These are phyloP conservation scores for Chlamydomonas schloesseri DNA, from an alignment of 139 green algal species.

Conservation along the genomic window DNA sequence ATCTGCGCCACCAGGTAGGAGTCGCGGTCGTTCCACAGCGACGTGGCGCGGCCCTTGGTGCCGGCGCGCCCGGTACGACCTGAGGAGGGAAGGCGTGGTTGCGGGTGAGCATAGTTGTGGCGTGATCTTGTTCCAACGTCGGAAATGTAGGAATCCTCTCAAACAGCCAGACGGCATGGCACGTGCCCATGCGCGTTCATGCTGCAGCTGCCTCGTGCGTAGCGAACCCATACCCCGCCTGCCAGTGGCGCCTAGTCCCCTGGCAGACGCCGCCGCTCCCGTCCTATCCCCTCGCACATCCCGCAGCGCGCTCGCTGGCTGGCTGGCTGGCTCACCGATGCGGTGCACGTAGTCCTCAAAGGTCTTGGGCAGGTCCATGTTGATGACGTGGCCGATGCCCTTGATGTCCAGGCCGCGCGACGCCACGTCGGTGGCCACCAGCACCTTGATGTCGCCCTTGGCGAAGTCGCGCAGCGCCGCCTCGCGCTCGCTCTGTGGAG, in stretches of 20 bases:
- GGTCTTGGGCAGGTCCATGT: slow-evolving; percentile 96
- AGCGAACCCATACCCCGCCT: no score
- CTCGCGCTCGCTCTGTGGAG: slow-evolving; percentile 76
- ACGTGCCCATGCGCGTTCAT: no score
- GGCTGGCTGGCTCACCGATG: no score
- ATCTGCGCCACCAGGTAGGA: slow-evolving; percentile 81
- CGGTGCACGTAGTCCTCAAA: slow-evolving; percentile 98
- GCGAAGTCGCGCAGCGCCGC: slow-evolving; percentile 80
- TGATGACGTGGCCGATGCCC: slow-evolving; percentile 88
- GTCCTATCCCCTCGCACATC: no score
- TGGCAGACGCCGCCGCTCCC: no score
- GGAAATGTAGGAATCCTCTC: no score
- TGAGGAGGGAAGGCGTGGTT: slow-evolving; percentile 32
- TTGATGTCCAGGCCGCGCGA: slow-evolving; percentile 91
- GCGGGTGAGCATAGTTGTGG: background rate
- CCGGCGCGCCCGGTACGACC: slow-evolving; percentile 84
- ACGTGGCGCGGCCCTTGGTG: slow-evolving; percentile 79
- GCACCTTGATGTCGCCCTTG: slow-evolving; percentile 58
- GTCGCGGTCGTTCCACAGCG: slow-evolving; percentile 85
- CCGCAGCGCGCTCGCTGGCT: no score
- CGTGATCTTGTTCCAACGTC: no score
- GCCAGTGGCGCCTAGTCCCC: no score
- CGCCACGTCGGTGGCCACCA: slow-evolving; percentile 96
- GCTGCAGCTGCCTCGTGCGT: no score
- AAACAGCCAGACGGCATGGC: no score